phyloP scores from a whole-genome alignment of 2,329 filamentous ascomycete species.

The Phyllosticta citriasiana region DNA sequence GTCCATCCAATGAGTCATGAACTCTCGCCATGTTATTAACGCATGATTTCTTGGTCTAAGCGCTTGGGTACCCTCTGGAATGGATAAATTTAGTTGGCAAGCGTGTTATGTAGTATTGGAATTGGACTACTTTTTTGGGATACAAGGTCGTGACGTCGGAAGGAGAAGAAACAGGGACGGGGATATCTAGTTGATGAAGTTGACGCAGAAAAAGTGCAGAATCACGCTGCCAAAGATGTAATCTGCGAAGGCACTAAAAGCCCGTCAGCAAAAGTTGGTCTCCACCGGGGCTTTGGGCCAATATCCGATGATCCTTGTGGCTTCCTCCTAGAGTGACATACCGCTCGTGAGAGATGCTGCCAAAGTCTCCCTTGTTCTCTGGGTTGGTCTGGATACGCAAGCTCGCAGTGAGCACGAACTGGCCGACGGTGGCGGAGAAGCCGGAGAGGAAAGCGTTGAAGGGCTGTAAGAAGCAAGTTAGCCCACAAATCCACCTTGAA shows the following conservation, averaged over 20 bases:
- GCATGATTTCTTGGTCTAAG: neutral
- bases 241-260: conserved; percentile 78
- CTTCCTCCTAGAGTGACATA: conserved; percentile 33
- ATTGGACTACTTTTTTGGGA: neutral
- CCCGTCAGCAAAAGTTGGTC: neutral
- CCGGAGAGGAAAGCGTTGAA: conserved; percentile 98
- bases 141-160: neutral
- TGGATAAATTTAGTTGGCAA: neutral
- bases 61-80: neutral
- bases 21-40: neutral
- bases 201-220: conserved; percentile 97
- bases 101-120: neutral
- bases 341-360: conserved; percentile 69
- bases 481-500: neutral
- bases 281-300: neutral
- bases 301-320: neutral
- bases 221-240: conserved; percentile 91
- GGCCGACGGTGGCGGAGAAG: conserved; percentile 87
- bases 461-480: conserved; percentile 47
- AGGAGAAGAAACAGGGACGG: neutral
- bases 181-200: conserved; percentile 84
- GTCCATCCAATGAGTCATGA: neutral
- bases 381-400: conserved; percentile 87
- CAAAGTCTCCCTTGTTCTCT: conserved; percentile 70
- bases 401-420: conserved; percentile 89